Percentiles rank a stretch among this genome's conserved stretches.
Conservation (phyloP, 2,329 filamentous ascomycete genomes). For the Monilinia vaccinii-corymbosi region DNA sequence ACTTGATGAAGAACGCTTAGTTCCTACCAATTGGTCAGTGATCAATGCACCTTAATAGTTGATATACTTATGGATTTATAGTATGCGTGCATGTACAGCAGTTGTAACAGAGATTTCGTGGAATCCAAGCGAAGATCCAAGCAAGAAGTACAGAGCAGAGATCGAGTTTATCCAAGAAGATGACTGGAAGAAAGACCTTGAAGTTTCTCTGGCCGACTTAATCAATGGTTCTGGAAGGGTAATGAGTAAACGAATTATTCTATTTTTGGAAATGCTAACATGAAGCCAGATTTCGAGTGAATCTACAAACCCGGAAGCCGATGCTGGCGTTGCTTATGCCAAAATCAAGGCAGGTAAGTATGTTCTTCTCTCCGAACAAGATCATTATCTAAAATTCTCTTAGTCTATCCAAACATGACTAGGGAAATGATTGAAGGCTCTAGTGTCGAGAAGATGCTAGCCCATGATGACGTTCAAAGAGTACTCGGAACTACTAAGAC, state of each 20-base stretch:
- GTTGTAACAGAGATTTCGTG: conserved; percentile 12
- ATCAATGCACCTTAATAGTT: background rate
- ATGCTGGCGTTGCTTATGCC: conserved; percentile 38
- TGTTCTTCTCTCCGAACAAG: conserved; percentile 33
- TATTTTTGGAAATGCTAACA: conserved; percentile 21
- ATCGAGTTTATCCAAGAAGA: conserved; percentile 27
- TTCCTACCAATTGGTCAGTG: conserved; percentile 30
- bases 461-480: conserved; percentile 10
- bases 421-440: conserved; percentile 30
- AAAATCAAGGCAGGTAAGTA: conserved; percentile 37
- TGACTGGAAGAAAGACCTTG: conserved; percentile 20
- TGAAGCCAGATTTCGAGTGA: conserved; percentile 20
- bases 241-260: conserved; percentile 16
- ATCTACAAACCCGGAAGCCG: conserved; percentile 18
- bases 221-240: conserved; percentile 15
- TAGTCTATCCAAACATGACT: conserved; percentile 35
- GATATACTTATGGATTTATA: background rate
- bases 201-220: conserved; percentile 13
- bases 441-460: conserved; percentile 20
- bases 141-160: conserved; percentile 34
- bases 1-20: conserved; percentile 39
- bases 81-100: conserved; percentile 17
- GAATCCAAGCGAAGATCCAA: conserved; percentile 27
- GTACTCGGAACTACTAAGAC: conserved; percentile 19
- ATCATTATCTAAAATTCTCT: conserved; percentile 20